Evolutionary conservation across 805 yeast species (phyloP), one percentile per base, ranked within the genome.

Genomic region (Lipomyces chichibuensis): DNA sequence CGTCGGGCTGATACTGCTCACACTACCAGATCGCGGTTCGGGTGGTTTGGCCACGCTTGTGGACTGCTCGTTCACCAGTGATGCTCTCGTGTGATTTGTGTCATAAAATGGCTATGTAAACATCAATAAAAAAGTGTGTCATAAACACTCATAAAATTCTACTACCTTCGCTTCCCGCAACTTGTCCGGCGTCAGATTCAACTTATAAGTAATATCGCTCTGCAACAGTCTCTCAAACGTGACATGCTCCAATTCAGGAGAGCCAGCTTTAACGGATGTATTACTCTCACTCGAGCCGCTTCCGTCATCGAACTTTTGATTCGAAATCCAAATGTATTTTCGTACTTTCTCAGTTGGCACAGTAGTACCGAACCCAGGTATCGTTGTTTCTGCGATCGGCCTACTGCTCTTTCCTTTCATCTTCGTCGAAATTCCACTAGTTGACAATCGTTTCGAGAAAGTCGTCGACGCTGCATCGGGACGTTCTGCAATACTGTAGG

Each of bases 251-350:
- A 37, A 29, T 33, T 62, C 65, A n/a, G 23, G 29, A 33, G 43
- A 6, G 52, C 53, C 51, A 20, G 46, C 58, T 37, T 35, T 32
- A 11, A 20, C 29, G 6, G 55, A 25, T 13, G 55, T 25, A 39
- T 14, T 29, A 29, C 13, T 29, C n/a, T 14, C 37, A 23, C 20
- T 23, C 20, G 43, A 20, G 37, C 33, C 25, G 3, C 29, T 33
- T 9, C 53, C 54, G 27, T 56, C 59, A 23, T 17, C 25, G 8
- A 25, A 20, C 25, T 46, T 20, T 9, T 43, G 66, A 32, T 59
- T 49, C 14, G 65, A 58, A 8, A 63, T 63, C 65, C 65, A 63
- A 20, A 59, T 25, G n/a, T 63, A 63, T 23, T 63, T 63, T 14
- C 65, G 37, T 8, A 62, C 64, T 23, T 60, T 63, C 51, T 60